Base-by-base conservation (phyloP, 2,329 filamentous ascomycete species). In the Colletotrichum coccodes region DNA sequence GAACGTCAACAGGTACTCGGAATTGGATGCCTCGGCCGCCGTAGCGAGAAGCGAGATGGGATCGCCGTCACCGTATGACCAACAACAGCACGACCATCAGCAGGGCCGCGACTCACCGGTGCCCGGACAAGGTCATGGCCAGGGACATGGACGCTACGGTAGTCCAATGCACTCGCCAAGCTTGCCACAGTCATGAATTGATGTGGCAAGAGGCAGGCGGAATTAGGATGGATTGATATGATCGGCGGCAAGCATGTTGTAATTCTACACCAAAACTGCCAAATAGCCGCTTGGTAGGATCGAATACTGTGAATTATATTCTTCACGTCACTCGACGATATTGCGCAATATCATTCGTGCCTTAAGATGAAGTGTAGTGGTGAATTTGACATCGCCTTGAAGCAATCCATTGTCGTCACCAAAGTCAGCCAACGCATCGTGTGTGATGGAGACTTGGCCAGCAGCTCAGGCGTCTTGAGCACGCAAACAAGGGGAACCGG, bases 11-110 rank as follows among this genome's bases (percentile, higher is more conserved):
- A 69, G 70, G 16, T 75, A 72, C 56, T 75, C 73, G 23, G 73
- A 75, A 42, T 50, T 75, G 16, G 73, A 75, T 52, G 72, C 71
- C 3, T 68, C 67, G 6, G 62, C 61, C 11, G 63, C 70, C 6
- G 64, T 70, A 4, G 68, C 68, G 8, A 32, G 60, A 23, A 69
- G 64, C 26, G 64, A 68, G 56, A 63, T 70, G 60, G 69, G 60
- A 0, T 66, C 60, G 11, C 67, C 69, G 3, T 52, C 69, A 12
- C 69, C 69, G 16, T 68, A 68, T 14, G 66, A 68, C 8, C 66
- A 64, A 6, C n/a, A 38, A 8, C 44, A 65, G n/a, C n/a, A n/a
- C n/a, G n/a, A n/a, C 6, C 53, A 56, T 30, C 62, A 64, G 28
- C 60, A 38, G 26, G 65, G 65, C 2, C 60, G 65, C 12, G 65